Evolutionary conservation across 768 basidiomycete genomes (phyloP).

Genomic region (Naganishia kalamii): DNA sequence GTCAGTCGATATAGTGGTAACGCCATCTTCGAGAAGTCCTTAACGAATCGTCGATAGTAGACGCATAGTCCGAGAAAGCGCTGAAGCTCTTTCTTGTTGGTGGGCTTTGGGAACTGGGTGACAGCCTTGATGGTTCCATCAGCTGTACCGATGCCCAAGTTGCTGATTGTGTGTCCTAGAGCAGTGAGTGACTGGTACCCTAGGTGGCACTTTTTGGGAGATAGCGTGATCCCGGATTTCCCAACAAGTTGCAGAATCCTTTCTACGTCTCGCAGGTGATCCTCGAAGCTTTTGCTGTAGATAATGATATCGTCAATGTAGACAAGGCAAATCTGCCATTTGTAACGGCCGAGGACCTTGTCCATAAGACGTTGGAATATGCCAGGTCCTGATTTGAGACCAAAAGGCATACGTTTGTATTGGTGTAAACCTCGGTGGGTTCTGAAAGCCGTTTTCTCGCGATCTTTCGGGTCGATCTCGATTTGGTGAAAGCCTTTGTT

Average conservation of each 20-base stretch:
- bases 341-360: constrained; percentile 6
- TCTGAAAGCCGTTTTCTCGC: constrained; percentile 15
- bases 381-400: constrained; percentile 6
- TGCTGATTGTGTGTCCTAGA: constrained; percentile 16
- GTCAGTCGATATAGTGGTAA: not conserved
- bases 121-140: constrained; percentile 5
- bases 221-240: constrained; percentile 19
- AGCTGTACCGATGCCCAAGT: constrained; percentile 13
- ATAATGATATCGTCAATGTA: constrained; percentile 22
- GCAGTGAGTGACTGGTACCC: constrained; percentile 16
- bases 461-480: constrained; percentile 6
- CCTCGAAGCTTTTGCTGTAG: constrained; percentile 11
- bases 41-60: constrained; percentile 16
- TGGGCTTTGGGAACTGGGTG: not conserved
- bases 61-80: constrained; percentile 3
- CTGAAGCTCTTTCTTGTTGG: not conserved
- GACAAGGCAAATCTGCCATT: constrained; percentile 14
- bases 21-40: constrained; percentile 1
- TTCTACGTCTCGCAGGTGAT: constrained; percentile 35
- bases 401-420: too few species aligned
- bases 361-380: constrained; percentile 21
- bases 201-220: constrained; percentile 14
- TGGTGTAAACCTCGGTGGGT: constrained; percentile 17
- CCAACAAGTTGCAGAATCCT: constrained; percentile 7
- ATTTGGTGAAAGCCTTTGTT: constrained; percentile 18